Conservation (phyloP, 495 filamentous ascomycete species). For the Podospora didyma region DNA sequence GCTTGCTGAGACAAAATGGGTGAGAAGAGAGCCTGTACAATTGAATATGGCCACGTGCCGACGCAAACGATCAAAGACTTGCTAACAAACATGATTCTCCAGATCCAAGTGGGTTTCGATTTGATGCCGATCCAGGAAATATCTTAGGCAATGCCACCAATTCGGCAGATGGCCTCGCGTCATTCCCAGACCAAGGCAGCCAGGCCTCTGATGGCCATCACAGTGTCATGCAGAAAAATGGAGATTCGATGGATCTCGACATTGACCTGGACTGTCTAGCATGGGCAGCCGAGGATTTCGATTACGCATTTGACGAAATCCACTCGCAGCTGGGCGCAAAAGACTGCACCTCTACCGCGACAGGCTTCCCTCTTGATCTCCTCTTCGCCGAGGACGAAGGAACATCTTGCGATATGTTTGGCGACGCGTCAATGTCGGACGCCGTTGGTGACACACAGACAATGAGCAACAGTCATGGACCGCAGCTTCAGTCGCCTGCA, state of each 20-base stretch:
- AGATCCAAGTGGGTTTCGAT: neutral
- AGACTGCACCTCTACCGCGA: neutral
- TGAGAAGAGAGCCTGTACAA: too few relatives aligned
- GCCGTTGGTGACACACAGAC: neutral
- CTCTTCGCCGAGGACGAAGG: conserved; percentile 28
- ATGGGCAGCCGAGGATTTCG: conserved; percentile 18
- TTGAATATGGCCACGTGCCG: too few relatives aligned
- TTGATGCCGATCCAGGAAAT: neutral
- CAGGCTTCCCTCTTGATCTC: conserved; percentile 10
- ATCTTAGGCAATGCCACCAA: neutral
- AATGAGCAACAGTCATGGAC: neutral
- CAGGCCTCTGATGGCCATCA: neutral
- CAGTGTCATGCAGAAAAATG: neutral
- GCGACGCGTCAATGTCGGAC: neutral
- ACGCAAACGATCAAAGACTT: neutral
- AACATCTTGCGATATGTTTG: conserved; percentile 4
- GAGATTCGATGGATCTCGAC: conserved; percentile 13
- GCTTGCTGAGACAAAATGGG: too few relatives aligned
- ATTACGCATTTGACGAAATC: conserved; percentile 1
- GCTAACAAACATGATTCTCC: neutral
- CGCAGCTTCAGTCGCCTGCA: neutral
- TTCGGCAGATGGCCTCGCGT: neutral
- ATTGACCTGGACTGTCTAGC: conserved; percentile 17
- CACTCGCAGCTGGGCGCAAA: conserved; percentile 2
- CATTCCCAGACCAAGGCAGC: neutral